These are phyloP conservation scores for Nidula microcarpa DNA, from an alignment of 768 basidiomycete species.

Conservation along the genomic window DNA sequence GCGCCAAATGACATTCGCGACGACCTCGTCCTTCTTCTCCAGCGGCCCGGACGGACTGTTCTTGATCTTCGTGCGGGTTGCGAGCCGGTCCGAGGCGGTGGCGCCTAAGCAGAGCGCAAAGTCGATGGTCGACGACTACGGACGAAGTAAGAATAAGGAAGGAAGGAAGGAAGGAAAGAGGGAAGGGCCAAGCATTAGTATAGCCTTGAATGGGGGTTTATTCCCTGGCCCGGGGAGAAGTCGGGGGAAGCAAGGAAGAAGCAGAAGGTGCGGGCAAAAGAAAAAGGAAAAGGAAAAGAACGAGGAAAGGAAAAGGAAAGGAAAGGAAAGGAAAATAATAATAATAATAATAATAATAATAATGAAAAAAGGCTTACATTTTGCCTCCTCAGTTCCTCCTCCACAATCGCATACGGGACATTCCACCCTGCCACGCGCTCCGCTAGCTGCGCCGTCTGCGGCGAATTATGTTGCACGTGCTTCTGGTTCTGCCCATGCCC, in stretches of 20 bases:
- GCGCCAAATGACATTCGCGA: slow-evolving; percentile 97
- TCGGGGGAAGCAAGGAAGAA: no score
- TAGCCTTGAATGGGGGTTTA: slow-evolving; percentile 7
- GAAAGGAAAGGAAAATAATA: no score
- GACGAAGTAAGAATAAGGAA: no score
- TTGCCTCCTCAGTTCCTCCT: slow-evolving; percentile 93
- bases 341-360: background rate
- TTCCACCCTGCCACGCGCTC: slow-evolving; percentile 90
- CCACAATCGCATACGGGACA: slow-evolving; percentile 78
- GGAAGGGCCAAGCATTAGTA: slow-evolving; percentile 14
- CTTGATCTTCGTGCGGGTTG: slow-evolving; percentile 77
- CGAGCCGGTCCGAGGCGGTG: slow-evolving; percentile 76
- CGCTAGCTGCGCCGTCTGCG: slow-evolving; percentile 80
- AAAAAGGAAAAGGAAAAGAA: no score
- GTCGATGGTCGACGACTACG: slow-evolving; percentile 94
- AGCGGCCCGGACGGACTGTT: slow-evolving; percentile 45
- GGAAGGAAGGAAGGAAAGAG: background rate
- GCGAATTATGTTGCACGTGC: slow-evolving; percentile 65
- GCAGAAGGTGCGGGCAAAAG: no score
- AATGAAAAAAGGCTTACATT: slow-evolving; percentile 61
- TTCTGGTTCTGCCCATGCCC: slow-evolving; percentile 38
- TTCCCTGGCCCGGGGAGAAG: slow-evolving; percentile 8
- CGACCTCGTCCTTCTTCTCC: slow-evolving; percentile 98
- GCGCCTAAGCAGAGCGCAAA: slow-evolving; percentile 93
- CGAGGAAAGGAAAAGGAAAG: no score